Base-by-base conservation (phyloP, 1,284 basidiomycete genomes). In the Ustilago loliicola region DNA sequence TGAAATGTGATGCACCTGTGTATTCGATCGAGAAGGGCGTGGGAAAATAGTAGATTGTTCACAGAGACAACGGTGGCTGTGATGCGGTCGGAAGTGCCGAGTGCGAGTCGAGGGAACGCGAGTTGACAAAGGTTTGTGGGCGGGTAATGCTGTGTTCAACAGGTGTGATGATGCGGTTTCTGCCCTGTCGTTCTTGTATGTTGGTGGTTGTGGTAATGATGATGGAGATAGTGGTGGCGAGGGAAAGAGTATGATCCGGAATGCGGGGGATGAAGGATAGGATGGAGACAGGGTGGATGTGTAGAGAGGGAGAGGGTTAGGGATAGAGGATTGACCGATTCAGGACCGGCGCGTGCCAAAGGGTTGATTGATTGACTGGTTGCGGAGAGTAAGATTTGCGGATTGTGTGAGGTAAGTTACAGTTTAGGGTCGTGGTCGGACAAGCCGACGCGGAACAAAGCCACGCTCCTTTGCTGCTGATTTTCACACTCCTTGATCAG, bases 361-460 rank as follows among this genome's bases (percentile, higher is more conserved):
- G 29, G 36, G 13, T 47, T 23, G 19, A 45, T 19, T 50, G 23
- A 48, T n/a, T 51, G 45, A 61, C 52, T 48, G 47, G n/a, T n/a
- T 42, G 36, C 54, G 34, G 52, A 54, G 61, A 54, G 61, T 63
- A 56, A 63, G 61, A 56, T 63, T 63, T 48, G 61, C 53, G 61
- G 61, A 45, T 61, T 62, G 61, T 48, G 45, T 55, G 52, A 55
- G 60, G 40, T 62, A 62, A 62, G 61, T 62, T 30, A 47, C 56
- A 30, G n/a, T 34, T 59, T 21, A 25, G 52, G 48, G 25, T 58
- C 30, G 23, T 29, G 58, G 58, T 60, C 34, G 58, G 9, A 36
- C 48, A n/a, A 60, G 42, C 59, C 48, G 48, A 50, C 7, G 48
- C 48, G 48, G 48, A 29, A 15, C 48, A 50, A 17, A 50, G 23